Percentiles rank a stretch among this genome's conserved stretches.
Conservation (phyloP, 768 basidiomycete species). For the Lentinus brumalis region DNA sequence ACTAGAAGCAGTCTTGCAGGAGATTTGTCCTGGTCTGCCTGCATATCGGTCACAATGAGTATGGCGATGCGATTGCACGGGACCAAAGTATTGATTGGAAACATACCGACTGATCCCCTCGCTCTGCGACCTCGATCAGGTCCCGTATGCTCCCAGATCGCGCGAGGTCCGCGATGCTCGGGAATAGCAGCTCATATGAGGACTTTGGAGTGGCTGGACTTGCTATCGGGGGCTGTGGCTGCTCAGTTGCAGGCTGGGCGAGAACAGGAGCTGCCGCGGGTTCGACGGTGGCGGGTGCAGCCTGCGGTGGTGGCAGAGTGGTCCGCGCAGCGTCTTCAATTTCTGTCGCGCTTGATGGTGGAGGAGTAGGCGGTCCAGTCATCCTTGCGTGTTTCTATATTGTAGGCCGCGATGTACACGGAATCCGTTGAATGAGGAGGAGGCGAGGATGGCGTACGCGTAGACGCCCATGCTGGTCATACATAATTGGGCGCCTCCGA, state of each 20-base stretch:
- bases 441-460: conserved; percentile 6
- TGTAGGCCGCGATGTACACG: conserved; percentile 7
- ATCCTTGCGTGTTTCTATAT: conserved; percentile 33
- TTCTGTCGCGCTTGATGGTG: conserved; percentile 57
- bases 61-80: neutral
- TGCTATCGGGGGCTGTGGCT: neutral
- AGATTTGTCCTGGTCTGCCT: conserved; percentile 28
- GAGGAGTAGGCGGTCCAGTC: conserved; percentile 68
- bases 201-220: conserved; percentile 1
- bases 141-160: conserved; percentile 43
- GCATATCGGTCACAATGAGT: neutral
- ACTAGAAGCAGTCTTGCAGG: conserved; percentile 47
- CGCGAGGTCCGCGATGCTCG: conserved; percentile 46
- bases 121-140: conserved; percentile 52
- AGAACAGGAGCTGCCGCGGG: conserved; percentile 4
- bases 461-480: neutral
- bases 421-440: conserved; percentile 3
- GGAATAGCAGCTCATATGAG: conserved; percentile 47
- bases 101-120: conserved; percentile 55
- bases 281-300: conserved; percentile 3
- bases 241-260: conserved; percentile 1
- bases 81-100: neutral
- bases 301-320: conserved; percentile 17
- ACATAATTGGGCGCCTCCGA: conserved; percentile 5
- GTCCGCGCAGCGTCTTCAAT: conserved; percentile 50